Evolutionary conservation across 306 rosid species (phyloP), one percentile per base, ranked within the genome.

Genomic region (Dicorynia guianensis): DNA sequence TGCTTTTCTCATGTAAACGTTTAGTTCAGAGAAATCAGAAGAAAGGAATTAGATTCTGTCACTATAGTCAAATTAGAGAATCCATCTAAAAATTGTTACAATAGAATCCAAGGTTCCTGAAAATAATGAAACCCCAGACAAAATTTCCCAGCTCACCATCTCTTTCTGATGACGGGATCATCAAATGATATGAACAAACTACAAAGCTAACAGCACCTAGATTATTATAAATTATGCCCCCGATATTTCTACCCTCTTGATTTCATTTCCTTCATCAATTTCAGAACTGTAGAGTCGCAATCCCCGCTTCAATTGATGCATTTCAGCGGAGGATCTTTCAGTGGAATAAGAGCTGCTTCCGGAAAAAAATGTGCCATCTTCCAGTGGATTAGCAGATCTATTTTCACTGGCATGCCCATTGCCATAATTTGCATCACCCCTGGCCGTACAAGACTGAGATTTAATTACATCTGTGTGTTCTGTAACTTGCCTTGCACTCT

Each of bases 111-210:
- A 79, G 94, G 71, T 82, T 79, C 86, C 87, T 63, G 73, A 80
- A 87, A 92, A 87, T 82, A 81, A 60, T 71, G 92, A 89, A 86
- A 87, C 79, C 91, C 83, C 85, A 75, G 87, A 79, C 69, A 81
- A 86, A 47, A 72, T 69, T 71, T 80, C 89, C 90, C 93, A 76
- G 59, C 82, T 83, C 89, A 76, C 82, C 90, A 79, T 43, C 71
- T 63, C 82, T 79, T 83, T 81, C 43, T 11, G 85, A 87, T 82
- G 96, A 83, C 79, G 90, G 97, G 90, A 59, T 71, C 67, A 76
- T 81, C 81, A 59, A 87, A 84, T 74, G 76, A 83, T 80, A 77
- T 75, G 77, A 82, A 74, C 17, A 63, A 70, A 38, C 9, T 33
- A 77, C 46, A 67, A 71, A 68, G 73, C 63, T 58, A 70, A 39